Conservation (phyloP, 192 early-diverging fungal species). For the Spinellus fusiger region DNA sequence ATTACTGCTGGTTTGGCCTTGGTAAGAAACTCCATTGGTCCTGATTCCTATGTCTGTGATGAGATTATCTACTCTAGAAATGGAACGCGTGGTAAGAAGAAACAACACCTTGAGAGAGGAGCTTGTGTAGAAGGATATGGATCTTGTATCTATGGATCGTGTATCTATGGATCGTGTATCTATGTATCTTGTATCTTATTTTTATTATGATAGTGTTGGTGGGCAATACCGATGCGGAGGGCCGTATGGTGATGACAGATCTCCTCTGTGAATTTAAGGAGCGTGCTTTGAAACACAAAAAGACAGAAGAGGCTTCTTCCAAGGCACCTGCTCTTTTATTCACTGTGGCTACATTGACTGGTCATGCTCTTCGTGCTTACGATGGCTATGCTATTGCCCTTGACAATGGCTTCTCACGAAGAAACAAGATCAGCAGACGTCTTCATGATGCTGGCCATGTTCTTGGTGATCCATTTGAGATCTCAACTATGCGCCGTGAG, state of each 20-base stretch:
- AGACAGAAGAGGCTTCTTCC: slow-evolving; percentile 33
- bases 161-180: neutral
- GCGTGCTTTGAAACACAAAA: slow-evolving; percentile 54
- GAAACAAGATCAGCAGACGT: slow-evolving; percentile 50
- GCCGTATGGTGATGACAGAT: slow-evolving; percentile 85
- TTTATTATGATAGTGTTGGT: slow-evolving; percentile 51
- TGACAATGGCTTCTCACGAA: slow-evolving; percentile 72
- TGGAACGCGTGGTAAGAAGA: slow-evolving; percentile 53
- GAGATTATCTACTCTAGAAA: slow-evolving; percentile 74
- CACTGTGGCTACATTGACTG: slow-evolving; percentile 85
- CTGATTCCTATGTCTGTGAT: slow-evolving; percentile 76
- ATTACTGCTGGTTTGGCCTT: slow-evolving; percentile 69
- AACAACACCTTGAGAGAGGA: neutral
- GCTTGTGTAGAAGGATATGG: too few relatives aligned
- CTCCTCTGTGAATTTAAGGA: slow-evolving; percentile 71
- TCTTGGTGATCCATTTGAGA: slow-evolving; percentile 76
- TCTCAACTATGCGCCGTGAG: slow-evolving; percentile 75
- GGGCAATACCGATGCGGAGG: slow-evolving; percentile 88
- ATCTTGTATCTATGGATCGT: neutral
- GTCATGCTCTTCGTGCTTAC: slow-evolving; percentile 74
- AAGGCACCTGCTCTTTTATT: slow-evolving; percentile 51
- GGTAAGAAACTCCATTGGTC: slow-evolving; percentile 79
- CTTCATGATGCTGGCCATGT: slow-evolving; percentile 60
- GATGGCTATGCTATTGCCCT: slow-evolving; percentile 70
- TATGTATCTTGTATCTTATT: slow-evolving; percentile 8